Conservation (phyloP, 2,329 filamentous ascomycete species). For the Ramularia endophylla region DNA sequence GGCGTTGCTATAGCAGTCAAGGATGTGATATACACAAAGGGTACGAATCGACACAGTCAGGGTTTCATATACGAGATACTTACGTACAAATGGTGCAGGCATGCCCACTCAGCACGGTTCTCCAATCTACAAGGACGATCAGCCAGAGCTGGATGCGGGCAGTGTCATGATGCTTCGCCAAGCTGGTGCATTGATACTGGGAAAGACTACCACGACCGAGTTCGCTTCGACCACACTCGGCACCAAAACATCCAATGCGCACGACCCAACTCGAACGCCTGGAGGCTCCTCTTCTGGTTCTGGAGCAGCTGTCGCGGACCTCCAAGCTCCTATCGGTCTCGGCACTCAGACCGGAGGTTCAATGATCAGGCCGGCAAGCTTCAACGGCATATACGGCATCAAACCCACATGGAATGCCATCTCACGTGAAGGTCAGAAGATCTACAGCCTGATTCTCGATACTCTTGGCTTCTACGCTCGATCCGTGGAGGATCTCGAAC, state of each 20-base stretch:
- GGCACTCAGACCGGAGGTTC: conserved; percentile 64
- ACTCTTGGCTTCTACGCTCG: conserved; percentile 58
- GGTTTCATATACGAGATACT: neutral
- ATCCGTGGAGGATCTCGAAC: conserved; percentile 51
- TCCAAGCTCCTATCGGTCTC: conserved; percentile 54
- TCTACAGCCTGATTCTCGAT: conserved; percentile 55
- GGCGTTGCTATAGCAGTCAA: conserved; percentile 55
- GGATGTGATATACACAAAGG: conserved; percentile 53
- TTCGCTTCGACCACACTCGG: conserved; percentile 55
- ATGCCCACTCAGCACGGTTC: conserved; percentile 56
- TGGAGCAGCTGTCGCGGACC: conserved; percentile 59
- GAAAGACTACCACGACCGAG: conserved; percentile 58
- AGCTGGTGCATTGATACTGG: conserved; percentile 54
- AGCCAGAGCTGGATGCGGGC: conserved; percentile 47
- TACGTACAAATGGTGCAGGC: conserved; percentile 22
- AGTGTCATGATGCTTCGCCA: conserved; percentile 48
- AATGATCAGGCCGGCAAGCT: conserved; percentile 58
- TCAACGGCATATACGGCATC: conserved; percentile 58
- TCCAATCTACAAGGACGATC: conserved; percentile 45
- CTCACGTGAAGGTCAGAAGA: conserved; percentile 55
- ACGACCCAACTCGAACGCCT: conserved; percentile 49
- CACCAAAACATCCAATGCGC: conserved; percentile 52
- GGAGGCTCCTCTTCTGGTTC: conserved; percentile 65
- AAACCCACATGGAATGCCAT: conserved; percentile 63
- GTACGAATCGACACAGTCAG: neutral